phyloP scores from a whole-genome alignment of 2,329 filamentous ascomycete genomes.

The Xylaria sp. region DNA sequence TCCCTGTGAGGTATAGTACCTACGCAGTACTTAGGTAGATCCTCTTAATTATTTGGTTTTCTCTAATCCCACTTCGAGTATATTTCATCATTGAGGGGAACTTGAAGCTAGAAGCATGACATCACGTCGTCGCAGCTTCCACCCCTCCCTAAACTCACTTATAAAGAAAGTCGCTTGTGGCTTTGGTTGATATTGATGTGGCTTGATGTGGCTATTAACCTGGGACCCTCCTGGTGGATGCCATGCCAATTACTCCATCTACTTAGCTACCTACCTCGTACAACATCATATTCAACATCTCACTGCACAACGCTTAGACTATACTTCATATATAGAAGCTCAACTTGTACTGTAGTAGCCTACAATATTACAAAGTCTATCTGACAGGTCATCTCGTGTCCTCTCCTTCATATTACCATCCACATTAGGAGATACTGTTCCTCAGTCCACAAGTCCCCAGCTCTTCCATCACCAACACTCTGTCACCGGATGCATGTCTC shows the following conservation, averaged over 20 bases:
- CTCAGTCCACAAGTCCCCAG: not conserved
- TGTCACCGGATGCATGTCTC: conserved; percentile 15
- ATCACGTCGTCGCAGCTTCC: not conserved
- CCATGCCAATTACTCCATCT: not conserved
- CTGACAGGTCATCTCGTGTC: conserved; percentile 8
- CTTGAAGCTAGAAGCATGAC: not conserved
- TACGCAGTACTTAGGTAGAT: not conserved
- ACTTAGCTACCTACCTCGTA: not conserved
- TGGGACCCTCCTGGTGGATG: not conserved
- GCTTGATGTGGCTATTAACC: not conserved
- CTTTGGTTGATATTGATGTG: not conserved
- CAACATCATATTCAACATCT: not conserved
- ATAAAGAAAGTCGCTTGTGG: not conserved
- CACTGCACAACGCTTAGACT: not conserved
- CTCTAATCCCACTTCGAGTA: not conserved
- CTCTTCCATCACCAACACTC: conserved; percentile 5
- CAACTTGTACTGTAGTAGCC: not conserved
- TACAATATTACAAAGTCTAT: not conserved
- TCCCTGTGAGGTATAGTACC: too few species aligned
- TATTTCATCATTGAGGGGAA: not conserved
- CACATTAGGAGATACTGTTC: not conserved
- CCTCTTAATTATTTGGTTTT: not conserved
- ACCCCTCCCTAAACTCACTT: not conserved
- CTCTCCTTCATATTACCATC: not conserved
- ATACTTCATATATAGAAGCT: not conserved